Evolutionary conservation across 2,329 filamentous ascomycete genomes (phyloP).

Genomic region (Diplodia intermedia): DNA sequence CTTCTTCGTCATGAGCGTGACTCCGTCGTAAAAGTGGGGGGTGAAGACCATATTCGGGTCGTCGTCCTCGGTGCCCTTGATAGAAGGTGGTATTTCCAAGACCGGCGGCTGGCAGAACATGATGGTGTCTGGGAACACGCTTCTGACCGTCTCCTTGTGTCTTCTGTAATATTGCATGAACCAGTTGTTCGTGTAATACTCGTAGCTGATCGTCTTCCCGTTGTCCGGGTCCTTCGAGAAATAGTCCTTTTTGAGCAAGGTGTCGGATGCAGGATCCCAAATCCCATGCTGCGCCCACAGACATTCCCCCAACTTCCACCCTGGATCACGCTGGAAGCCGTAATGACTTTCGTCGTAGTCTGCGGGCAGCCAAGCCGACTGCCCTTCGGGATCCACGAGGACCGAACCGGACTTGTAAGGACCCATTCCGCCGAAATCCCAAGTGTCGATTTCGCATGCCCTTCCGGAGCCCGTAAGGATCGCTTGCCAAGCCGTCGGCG

Average conservation of each 20-base stretch:
- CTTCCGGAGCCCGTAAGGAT: constrained; percentile 90
- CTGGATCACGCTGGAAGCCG: constrained; percentile 85
- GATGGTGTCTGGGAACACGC: constrained; percentile 78
- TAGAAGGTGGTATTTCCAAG: constrained; percentile 84
- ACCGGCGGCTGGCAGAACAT: constrained; percentile 92
- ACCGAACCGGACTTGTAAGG: constrained; percentile 86
- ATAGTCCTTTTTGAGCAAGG: constrained; percentile 82
- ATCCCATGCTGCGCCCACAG: constrained; percentile 97
- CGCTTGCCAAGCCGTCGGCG: constrained; percentile 92
- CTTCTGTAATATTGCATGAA: constrained; percentile 85
- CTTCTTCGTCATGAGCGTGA: constrained; percentile 96
- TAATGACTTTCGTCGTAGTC: constrained; percentile 87
- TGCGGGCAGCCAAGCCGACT: constrained; percentile 81
- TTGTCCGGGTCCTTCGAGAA: constrained; percentile 80
- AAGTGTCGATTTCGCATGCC: constrained; percentile 87
- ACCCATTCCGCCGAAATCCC: constrained; percentile 92
- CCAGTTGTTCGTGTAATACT: constrained; percentile 87
- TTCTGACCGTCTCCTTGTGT: constrained; percentile 76
- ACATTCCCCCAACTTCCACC: constrained; percentile 93
- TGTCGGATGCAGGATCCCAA: constrained; percentile 84
- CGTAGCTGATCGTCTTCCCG: constrained; percentile 77
- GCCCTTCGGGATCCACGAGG: constrained; percentile 86
- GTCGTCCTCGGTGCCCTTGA: constrained; percentile 88
- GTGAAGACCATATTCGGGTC: constrained; percentile 91
- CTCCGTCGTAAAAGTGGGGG: constrained; percentile 95